Conservation (phyloP, 2,329 filamentous ascomycete genomes). For the Canariomyces notabilis region DNA sequence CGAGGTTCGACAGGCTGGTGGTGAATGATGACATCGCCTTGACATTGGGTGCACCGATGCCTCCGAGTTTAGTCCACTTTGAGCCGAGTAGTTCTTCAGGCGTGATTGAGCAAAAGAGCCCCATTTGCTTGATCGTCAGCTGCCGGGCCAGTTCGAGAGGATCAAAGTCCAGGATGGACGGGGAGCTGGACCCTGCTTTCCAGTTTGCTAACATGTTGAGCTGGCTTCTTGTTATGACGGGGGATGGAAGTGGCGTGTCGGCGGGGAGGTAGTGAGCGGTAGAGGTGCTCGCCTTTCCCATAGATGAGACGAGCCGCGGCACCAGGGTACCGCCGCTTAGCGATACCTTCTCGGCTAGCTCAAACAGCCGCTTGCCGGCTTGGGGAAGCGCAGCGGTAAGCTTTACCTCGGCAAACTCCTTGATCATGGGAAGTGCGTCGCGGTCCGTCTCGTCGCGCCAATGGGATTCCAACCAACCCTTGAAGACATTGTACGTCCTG, state of each 20-base stretch:
- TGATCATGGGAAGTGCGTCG: slow-evolving; percentile 68
- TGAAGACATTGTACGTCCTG: slow-evolving; percentile 93
- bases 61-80: slow-evolving; percentile 89
- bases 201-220: slow-evolving; percentile 65
- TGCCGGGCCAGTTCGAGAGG: slow-evolving; percentile 87
- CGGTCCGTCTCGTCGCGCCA: slow-evolving; percentile 82
- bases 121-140: slow-evolving; percentile 86
- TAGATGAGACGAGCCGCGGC: slow-evolving; percentile 75
- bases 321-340: slow-evolving; percentile 68
- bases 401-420: slow-evolving; percentile 71
- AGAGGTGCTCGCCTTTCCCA: slow-evolving; percentile 80
- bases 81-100: slow-evolving; percentile 87
- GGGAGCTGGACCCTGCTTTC: slow-evolving; percentile 63
- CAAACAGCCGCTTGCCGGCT: slow-evolving; percentile 73
- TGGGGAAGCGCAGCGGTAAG: slow-evolving; percentile 65
- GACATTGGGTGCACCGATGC: slow-evolving; percentile 77
- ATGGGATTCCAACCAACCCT: slow-evolving; percentile 94
- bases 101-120: slow-evolving; percentile 84
- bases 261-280: slow-evolving; percentile 64
- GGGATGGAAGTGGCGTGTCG: slow-evolving; percentile 65
- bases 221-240: slow-evolving; percentile 71
- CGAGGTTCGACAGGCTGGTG: slow-evolving; percentile 86
- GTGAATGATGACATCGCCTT: slow-evolving; percentile 90
- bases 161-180: slow-evolving; percentile 85
- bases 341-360: slow-evolving; percentile 74